A percentile compares a stretch with the other conserved stretches of the same genome.
These are phyloP conservation scores for Aristolochia contorta DNA, from an alignment of 164 flowering plant genomes.

Conservation along the genomic window DNA sequence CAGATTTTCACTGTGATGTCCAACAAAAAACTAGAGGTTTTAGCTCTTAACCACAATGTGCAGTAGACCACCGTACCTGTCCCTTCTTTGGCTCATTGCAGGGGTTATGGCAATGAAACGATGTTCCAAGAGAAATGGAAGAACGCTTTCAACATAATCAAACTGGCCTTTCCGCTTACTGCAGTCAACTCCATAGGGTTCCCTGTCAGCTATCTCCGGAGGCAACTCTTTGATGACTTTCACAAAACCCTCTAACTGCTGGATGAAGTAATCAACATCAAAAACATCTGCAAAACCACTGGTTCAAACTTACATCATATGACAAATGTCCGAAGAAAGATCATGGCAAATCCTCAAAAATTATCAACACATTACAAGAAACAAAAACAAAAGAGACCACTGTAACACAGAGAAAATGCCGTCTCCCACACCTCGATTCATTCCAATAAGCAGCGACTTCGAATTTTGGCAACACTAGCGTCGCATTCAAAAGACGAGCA, in stretches of 20 bases:
- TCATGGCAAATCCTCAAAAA: not conserved
- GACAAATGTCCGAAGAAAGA: not conserved
- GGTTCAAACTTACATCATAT: constrained; percentile 6
- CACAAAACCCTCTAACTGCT: constrained; percentile 58
- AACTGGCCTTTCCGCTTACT: constrained; percentile 95
- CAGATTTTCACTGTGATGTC: too few relatives aligned
- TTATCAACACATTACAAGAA: not conserved
- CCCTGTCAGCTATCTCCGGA: constrained; percentile 50
- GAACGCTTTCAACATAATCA: constrained; percentile 85
- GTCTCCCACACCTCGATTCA: constrained; percentile 64
- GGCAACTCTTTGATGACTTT: constrained; percentile 71
- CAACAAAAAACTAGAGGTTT: too few relatives aligned
- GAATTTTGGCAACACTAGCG: constrained; percentile 86
- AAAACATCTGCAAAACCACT: constrained; percentile 99
- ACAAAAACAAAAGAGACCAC: not conserved
- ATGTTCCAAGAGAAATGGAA: constrained; percentile 70
- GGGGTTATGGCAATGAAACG: constrained; percentile 87
- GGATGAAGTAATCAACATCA: constrained; percentile 88
- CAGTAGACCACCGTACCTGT: constrained; percentile 40
- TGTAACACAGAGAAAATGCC: not conserved
- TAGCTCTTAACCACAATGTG: not conserved
- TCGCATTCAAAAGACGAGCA: constrained; percentile 89
- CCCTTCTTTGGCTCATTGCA: constrained; percentile 91
- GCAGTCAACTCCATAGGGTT: constrained; percentile 73
- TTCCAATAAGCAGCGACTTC: constrained; percentile 99